Percentiles rank a stretch among this genome's conserved stretches.
Conservation (phyloP, 1,284 basidiomycete genomes). For the Vanrija pseudolonga region DNA sequence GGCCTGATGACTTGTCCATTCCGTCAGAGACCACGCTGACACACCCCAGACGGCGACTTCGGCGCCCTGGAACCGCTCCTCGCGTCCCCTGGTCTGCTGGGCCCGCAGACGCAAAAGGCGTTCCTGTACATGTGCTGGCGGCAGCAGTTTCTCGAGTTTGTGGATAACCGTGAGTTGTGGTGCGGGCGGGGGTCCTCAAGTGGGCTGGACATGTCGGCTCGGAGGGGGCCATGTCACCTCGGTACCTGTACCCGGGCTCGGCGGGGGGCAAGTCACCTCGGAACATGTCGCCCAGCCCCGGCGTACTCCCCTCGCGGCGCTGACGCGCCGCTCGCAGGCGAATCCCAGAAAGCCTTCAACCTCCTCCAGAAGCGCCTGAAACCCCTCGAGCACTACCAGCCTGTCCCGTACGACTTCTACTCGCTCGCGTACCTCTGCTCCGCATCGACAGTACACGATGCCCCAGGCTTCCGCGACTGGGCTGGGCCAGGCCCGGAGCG, state of each 20-base stretch:
- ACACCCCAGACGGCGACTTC: constrained; percentile 50
- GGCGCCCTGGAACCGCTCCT: constrained; percentile 49
- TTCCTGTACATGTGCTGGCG: constrained; percentile 49
- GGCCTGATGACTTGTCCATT: too few species aligned
- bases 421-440: constrained; percentile 53
- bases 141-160: constrained; percentile 51
- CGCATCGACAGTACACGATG: constrained; percentile 52
- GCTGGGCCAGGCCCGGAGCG: constrained; percentile 47
- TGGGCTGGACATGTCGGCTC: too few species aligned
- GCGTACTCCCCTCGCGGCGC: neutral
- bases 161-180: constrained; percentile 50
- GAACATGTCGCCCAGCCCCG: too few species aligned
- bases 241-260: too few species aligned
- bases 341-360: constrained; percentile 53
- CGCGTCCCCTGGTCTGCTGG: constrained; percentile 44
- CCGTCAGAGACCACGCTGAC: constrained; percentile 32
- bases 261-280: too few species aligned
- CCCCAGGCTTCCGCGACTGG: constrained; percentile 52
- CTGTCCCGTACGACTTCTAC: constrained; percentile 52
- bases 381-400: constrained; percentile 54
- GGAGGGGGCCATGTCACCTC: too few species aligned
- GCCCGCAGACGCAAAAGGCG: constrained; percentile 50
- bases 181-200: too few species aligned
- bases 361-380: constrained; percentile 53
- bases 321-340: constrained; percentile 22